A percentile compares a stretch with the other conserved stretches of the same genome.
These are phyloP conservation scores for Entomortierella parvispora DNA, from an alignment of 192 early-diverging fungal genomes.

Conservation along the genomic window DNA sequence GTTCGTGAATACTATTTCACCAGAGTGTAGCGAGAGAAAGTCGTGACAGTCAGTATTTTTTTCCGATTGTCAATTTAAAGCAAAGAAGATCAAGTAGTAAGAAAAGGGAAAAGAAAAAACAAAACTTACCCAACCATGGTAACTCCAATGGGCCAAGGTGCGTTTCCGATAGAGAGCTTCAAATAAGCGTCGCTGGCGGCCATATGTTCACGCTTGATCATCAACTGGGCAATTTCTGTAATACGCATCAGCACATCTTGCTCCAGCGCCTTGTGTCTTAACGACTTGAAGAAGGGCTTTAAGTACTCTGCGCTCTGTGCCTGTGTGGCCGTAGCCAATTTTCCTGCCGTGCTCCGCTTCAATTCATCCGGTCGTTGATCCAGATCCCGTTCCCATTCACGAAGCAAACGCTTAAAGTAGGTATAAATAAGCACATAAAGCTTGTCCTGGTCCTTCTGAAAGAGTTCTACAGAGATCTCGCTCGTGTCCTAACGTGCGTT, in stretches of 20 bases:
- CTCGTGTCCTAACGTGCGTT: slow-evolving; percentile 83
- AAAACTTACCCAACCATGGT: slow-evolving; percentile 87
- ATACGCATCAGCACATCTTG: slow-evolving; percentile 91
- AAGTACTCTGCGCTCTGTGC: slow-evolving; percentile 89
- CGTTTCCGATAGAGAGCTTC: slow-evolving; percentile 95
- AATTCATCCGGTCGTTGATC: slow-evolving; percentile 79
- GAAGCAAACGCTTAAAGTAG: slow-evolving; percentile 85
- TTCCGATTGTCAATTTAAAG: background rate
- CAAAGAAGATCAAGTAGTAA: background rate
- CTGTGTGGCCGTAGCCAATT: slow-evolving; percentile 82
- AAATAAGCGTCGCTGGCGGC: slow-evolving; percentile 94
- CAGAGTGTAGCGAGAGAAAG: background rate
- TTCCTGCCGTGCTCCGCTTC: slow-evolving; percentile 82
- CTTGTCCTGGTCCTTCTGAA: slow-evolving; percentile 83
- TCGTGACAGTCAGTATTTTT: background rate
- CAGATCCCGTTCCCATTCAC: slow-evolving; percentile 89
- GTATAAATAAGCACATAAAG: slow-evolving; percentile 78
- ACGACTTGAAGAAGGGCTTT: slow-evolving; percentile 88
- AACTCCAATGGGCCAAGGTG: slow-evolving; percentile 98
- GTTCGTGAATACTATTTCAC: slow-evolving; percentile 88
- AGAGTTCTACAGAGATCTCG: slow-evolving; percentile 72
- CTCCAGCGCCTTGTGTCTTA: slow-evolving; percentile 79
- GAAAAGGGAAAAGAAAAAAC: background rate
- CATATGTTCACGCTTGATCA: slow-evolving; percentile 90
- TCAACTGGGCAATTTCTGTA: slow-evolving; percentile 87